These are phyloP conservation scores for Heterobasidion occidentale DNA, from an alignment of 1,284 basidiomycete species.

Conservation along the genomic window DNA sequence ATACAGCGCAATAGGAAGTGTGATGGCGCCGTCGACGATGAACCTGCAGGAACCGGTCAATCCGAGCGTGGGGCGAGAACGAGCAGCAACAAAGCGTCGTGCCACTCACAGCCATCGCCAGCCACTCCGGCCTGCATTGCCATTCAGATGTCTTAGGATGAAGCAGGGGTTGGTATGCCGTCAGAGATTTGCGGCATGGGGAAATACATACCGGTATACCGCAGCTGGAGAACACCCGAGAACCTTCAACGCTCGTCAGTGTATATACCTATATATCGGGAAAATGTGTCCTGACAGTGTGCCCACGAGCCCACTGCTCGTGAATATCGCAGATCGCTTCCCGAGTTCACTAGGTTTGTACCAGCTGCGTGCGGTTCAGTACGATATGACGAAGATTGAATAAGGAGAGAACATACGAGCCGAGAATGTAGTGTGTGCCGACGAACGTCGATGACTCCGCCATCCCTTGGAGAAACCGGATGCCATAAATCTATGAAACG, in stretches of 20 bases:
- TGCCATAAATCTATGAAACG: constrained; percentile 48
- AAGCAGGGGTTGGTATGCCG: not conserved
- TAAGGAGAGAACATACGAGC: constrained; percentile 36
- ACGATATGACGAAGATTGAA: not conserved
- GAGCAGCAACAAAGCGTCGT: too few species aligned
- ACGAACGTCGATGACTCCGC: constrained; percentile 70
- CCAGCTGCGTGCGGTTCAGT: constrained; percentile 37
- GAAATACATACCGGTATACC: constrained; percentile 41
- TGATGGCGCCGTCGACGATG: constrained; percentile 69
- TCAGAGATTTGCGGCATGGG: not conserved
- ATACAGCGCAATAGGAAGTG: constrained; percentile 64
- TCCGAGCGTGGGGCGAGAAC: too few species aligned
- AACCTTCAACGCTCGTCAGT: constrained; percentile 33
- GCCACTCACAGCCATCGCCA: constrained; percentile 62
- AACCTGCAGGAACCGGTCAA: constrained; percentile 30
- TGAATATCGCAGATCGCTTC: constrained; percentile 67
- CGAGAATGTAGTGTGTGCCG: constrained; percentile 68
- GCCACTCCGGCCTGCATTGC: constrained; percentile 47
- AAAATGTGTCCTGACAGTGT: constrained; percentile 38
- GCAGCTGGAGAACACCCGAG: constrained; percentile 65
- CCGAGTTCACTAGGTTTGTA: constrained; percentile 63
- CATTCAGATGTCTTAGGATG: constrained; percentile 46
- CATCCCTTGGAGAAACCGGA: constrained; percentile 70
- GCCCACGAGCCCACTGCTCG: constrained; percentile 56
- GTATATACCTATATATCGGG: not conserved